phyloP scores from a whole-genome alignment of 1,139 yeast species.

The Hanseniaspora uvarum region DNA sequence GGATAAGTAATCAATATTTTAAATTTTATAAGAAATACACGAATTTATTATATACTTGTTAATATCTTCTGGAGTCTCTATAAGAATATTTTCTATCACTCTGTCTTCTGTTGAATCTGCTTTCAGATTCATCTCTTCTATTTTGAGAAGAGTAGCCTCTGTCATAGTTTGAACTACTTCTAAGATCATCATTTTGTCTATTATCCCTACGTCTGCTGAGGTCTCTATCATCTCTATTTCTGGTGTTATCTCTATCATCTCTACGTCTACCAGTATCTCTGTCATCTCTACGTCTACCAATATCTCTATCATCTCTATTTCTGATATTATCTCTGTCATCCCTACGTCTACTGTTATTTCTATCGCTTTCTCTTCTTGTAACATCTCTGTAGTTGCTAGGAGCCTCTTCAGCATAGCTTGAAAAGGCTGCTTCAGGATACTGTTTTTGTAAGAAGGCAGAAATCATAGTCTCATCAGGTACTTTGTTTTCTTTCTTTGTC shows the following conservation, averaged over 20 bases:
- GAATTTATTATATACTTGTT: neutral
- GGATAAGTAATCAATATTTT: neutral
- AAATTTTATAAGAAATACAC: neutral
- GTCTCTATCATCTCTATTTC: neutral
- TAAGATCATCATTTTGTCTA: neutral
- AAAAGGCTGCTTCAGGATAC: neutral
- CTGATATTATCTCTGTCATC: neutral
- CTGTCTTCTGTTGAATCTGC: neutral
- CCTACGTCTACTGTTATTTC: neutral
- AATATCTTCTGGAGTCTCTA: constrained; percentile 5
- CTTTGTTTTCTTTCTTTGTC: neutral
- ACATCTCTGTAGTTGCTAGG: neutral
- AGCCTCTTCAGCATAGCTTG: neutral
- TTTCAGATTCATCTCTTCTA: neutral
- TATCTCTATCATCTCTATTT: neutral
- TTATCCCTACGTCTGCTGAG: neutral
- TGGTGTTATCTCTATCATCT: neutral
- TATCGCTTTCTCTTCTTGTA: neutral
- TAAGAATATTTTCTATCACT: neutral
- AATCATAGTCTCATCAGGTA: neutral
- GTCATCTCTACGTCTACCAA: neutral
- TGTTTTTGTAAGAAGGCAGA: neutral
- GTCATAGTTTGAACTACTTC: neutral
- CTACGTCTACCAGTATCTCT: neutral
- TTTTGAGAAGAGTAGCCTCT: neutral